Conservation (phyloP, 2,329 filamentous ascomycete genomes). For the Colletotrichum costaricense region DNA sequence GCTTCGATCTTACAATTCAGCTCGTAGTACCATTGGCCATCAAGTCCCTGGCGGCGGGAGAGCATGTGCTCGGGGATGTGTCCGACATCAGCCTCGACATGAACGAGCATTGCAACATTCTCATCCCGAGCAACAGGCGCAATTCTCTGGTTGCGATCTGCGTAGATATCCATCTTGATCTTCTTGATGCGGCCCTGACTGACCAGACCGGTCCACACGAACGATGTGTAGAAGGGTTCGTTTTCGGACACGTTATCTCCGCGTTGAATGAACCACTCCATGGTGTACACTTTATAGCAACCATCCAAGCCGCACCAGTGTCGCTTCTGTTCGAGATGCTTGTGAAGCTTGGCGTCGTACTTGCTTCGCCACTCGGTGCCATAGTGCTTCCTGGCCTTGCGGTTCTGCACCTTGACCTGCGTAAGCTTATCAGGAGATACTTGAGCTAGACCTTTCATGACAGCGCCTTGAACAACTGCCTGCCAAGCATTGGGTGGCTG, state of each 20-base stretch:
- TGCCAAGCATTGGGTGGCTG: conserved; percentile 62
- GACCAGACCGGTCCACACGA: conserved; percentile 47
- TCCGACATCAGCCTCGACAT: conserved; percentile 53
- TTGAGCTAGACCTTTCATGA: conserved; percentile 58
- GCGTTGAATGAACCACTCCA: conserved; percentile 57
- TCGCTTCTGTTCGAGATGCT: conserved; percentile 45
- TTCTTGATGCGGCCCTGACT: conserved; percentile 46
- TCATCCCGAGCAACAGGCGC: conserved; percentile 50
- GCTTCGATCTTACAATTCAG: conserved; percentile 53
- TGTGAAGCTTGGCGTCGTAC: conserved; percentile 80
- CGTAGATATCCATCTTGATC: conserved; percentile 50
- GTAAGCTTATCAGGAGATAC: conserved; percentile 47
- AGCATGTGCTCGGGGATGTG: conserved; percentile 52
- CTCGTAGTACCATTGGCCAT: conserved; percentile 53
- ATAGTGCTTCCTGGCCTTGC: conserved; percentile 81
- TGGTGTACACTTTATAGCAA: conserved; percentile 50
- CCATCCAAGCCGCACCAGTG: conserved; percentile 52
- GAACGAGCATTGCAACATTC: conserved; percentile 49
- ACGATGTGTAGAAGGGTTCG: conserved; percentile 47
- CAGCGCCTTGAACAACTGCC: conserved; percentile 62
- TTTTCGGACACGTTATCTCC: conserved; percentile 54
- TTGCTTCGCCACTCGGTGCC: conserved; percentile 85
- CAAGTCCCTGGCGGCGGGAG: conserved; percentile 45
- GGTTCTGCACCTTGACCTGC: conserved; percentile 53
- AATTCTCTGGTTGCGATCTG: conserved; percentile 41